These are phyloP conservation scores for Alternaria postmessia DNA, from an alignment of 2,329 filamentous ascomycete species.

Conservation along the genomic window DNA sequence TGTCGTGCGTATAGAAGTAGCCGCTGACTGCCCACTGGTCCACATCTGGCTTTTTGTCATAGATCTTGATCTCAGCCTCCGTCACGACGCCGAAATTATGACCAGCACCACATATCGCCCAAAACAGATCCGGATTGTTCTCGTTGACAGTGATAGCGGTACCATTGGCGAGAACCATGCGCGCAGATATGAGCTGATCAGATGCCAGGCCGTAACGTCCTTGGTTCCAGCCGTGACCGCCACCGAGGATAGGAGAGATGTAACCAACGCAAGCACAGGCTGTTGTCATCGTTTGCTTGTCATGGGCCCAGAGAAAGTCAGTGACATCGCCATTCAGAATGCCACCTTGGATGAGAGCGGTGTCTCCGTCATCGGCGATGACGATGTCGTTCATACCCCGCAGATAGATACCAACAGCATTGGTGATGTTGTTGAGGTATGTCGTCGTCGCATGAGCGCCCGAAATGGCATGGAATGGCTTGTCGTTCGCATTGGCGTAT, in stretches of 20 bases:
- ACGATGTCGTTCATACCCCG: constrained; percentile 33
- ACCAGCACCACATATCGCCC: constrained; percentile 48
- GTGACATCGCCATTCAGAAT: constrained; percentile 36
- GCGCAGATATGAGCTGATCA: constrained; percentile 35
- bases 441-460: constrained; percentile 46
- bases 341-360: constrained; percentile 38
- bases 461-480: constrained; percentile 49
- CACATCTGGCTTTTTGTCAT: constrained; percentile 18
- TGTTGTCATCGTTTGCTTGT: constrained; percentile 35
- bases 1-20: constrained; percentile 29
- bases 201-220: constrained; percentile 53
- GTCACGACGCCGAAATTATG: constrained; percentile 48
- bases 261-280: constrained; percentile 55
- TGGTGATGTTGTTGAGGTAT: constrained; percentile 31
- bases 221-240: constrained; percentile 65
- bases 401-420: constrained; percentile 45
- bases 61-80: constrained; percentile 26
- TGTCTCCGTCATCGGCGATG: constrained; percentile 30
- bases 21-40: constrained; percentile 22
- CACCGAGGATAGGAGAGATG: constrained; percentile 64
- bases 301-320: constrained; percentile 32
- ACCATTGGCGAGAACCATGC: constrained; percentile 52
- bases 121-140: constrained; percentile 51
- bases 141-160: constrained; percentile 41
- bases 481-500: constrained; percentile 30